phyloP scores from a whole-genome alignment of 257 asterid species.

The Forsythia suspensa region DNA sequence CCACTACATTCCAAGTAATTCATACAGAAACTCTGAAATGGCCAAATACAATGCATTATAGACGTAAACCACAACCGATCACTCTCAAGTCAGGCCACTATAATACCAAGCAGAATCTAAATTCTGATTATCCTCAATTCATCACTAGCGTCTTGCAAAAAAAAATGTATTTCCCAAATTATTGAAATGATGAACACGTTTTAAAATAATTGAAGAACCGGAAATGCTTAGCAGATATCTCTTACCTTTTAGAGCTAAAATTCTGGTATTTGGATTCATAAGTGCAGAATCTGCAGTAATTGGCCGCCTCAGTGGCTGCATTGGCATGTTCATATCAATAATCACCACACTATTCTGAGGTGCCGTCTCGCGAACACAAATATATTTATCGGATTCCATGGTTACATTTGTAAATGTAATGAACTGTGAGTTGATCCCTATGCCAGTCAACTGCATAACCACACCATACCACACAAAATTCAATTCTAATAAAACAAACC shows the following conservation, averaged over 20 bases:
- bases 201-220: no score
- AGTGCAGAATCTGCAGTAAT: conserved; percentile 98
- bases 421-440: conserved; percentile 93
- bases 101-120: no score
- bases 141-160: no score
- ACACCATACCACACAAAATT: conserved; percentile 42
- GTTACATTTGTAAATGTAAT: conserved; percentile 91
- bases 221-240: not conserved
- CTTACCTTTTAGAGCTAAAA: conserved; percentile 90
- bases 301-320: conserved; percentile 93
- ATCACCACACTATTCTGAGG: conserved; percentile 97
- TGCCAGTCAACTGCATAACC: conserved; percentile 77
- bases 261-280: conserved; percentile 89
- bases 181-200: no score
- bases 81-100: no score
- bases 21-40: no score
- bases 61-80: no score
- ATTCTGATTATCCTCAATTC: no score
- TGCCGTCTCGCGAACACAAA: conserved; percentile 93
- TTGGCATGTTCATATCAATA: conserved; percentile 92
- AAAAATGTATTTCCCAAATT: no score
- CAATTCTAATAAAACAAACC: conserved; percentile 26
- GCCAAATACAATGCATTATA: no score
- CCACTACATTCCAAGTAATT: no score
- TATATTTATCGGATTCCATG: conserved; percentile 96